These are phyloP conservation scores for Pholiota conissans DNA, from an alignment of 768 basidiomycete species.

Conservation along the genomic window DNA sequence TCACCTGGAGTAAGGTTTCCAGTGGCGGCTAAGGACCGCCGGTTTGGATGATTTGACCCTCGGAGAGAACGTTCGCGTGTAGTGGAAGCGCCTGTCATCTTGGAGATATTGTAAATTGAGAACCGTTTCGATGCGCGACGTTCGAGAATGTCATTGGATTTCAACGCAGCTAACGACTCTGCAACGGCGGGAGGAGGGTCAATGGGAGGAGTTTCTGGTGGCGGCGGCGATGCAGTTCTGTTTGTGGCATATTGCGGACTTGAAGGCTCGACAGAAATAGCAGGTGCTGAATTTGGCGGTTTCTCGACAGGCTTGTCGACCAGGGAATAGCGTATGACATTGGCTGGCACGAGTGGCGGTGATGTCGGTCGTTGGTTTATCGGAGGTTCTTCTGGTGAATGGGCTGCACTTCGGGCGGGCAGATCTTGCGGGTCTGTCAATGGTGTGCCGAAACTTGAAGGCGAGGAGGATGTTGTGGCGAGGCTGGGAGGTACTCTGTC, in stretches of 20 bases:
- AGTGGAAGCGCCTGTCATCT: constrained; percentile 73
- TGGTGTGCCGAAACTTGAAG: constrained; percentile 1
- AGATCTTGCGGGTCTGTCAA: constrained; percentile 11
- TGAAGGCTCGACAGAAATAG: constrained; percentile 54
- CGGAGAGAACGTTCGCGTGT: constrained; percentile 50
- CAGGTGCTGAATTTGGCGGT: constrained; percentile 40
- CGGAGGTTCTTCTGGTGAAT: constrained; percentile 17
- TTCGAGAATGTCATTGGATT: constrained; percentile 81
- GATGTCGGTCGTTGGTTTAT: constrained; percentile 22
- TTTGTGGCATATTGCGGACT: constrained; percentile 39
- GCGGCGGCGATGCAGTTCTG: constrained; percentile 32
- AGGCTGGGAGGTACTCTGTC: constrained; percentile 15
- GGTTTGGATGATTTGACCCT: constrained; percentile 44
- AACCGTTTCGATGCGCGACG: constrained; percentile 95
- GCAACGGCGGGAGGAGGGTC: constrained; percentile 63
- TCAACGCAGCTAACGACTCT: constrained; percentile 83
- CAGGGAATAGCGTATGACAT: constrained; percentile 77
- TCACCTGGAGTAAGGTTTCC: constrained; percentile 68
- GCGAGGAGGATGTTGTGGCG: constrained; percentile 8
- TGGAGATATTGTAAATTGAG: constrained; percentile 91
- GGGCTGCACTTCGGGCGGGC: constrained; percentile 6
- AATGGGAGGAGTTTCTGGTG: constrained; percentile 26
- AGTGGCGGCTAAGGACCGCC: constrained; percentile 66
- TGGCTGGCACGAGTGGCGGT: constrained; percentile 54
- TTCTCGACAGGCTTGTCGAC: constrained; percentile 63